Base-by-base conservation (phyloP, 805 yeast genomes). In the Wickerhamiella vanderwaltii region DNA sequence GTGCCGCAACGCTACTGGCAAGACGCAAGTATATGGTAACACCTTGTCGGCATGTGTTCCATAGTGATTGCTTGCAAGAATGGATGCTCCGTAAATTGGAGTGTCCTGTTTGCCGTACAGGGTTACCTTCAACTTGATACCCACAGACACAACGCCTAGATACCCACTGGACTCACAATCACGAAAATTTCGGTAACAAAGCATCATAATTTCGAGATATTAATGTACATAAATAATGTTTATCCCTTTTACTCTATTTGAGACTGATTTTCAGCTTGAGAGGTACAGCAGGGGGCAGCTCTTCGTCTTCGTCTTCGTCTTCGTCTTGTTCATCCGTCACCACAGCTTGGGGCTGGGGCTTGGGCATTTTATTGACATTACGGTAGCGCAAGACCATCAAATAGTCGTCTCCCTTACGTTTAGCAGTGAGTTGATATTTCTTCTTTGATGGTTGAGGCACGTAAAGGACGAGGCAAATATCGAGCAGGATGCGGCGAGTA, bases 71-170 rank as follows among this genome's bases (percentile, higher is more conserved):
- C 62, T 64, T 88, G 48, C 93, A 83, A 55, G 75, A 72, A 47
- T 88, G 96, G 96, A 85, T 88, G 95, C 73, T 77, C 57, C 81
- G 84, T 57, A 83, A 86, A 53, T 61, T 88, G 39, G 95, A 86
- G 54, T 88, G 97, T 61, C 97, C 97, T 1, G 87, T 86, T 5
- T 88, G 97, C 61, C 71, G 96, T 53, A 73, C 75, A 43, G 72
- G 84, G 17, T 63, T 88, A 30, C 96, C 96, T 11, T 7, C 26
- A 23, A 23, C 7, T 23, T 23, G 11, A 23, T 23, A 11, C 11
- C 26, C 11, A 7, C 7, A 7, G 26, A n/a, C n/a, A n/a, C n/a
- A n/a, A n/a, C n/a, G n/a, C n/a, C n/a, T n/a, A n/a, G n/a, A n/a
- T n/a, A n/a, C n/a, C n/a, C n/a, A n/a, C n/a, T n/a, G n/a, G n/a